Base-by-base conservation (phyloP, 2,329 filamentous ascomycete species). In the Allantophomopsis lycopodina region DNA sequence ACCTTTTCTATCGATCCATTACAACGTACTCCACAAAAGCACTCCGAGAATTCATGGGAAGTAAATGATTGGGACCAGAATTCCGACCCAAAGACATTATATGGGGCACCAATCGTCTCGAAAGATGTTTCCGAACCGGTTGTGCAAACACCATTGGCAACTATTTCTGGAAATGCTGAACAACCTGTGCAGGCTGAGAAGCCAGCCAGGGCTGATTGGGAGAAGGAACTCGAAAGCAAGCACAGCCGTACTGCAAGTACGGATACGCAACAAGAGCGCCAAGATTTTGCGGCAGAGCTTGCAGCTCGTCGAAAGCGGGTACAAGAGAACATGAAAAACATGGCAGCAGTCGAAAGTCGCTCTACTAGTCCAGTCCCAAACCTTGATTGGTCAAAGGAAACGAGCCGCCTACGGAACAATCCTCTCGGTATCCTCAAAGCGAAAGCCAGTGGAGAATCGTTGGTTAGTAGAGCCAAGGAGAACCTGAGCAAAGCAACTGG, bases 261-360 rank as follows among this genome's bases (percentile, higher is more conserved):
- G 5, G 67, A 66, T 34, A 69, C 64, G 11, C 61, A 68, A 35
- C 62, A 66, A 20, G 76, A 79, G 39, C 68, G 71, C 4, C 76
- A 84, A 39, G 82, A 84, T 20, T 87, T 88, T 52, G 77, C 79
- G 14, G 75, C 69, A 39, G 79, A 86, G 50, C 68, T 88, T 32
- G 82, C 80, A 2, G 72, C 78, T 46, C 74, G 82, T 13, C 75
- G 81, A 40, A 73, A 73, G 21, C 72, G 79, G 1, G 79, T 88
- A 7, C 76, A 83, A 38, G 81, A 88, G 56, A 79, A 76, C 47
- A 62, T 88, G 35, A 82, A 76, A 7, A 79, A 73, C 1, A 80
- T 78, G 46, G 76, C 74, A 1, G 79, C 83, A 48, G 68, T 69
- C 2, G 76, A 84, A 36, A 65, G 34, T 67, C 66, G 3, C 63